Conservation (phyloP, 495 filamentous ascomycete species). For the Annulohypoxylon bovei region DNA sequence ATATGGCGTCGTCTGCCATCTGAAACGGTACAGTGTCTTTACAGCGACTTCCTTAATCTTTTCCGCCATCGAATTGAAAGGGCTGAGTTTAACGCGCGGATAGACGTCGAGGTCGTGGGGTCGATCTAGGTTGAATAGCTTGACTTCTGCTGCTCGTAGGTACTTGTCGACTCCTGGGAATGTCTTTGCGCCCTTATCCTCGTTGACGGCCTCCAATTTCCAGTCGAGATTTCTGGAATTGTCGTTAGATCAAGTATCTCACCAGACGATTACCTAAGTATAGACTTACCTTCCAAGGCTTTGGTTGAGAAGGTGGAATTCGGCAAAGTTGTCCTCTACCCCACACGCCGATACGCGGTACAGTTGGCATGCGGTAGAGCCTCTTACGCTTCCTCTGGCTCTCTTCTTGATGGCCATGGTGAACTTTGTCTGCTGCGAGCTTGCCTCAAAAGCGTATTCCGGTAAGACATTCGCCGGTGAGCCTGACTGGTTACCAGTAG, state of each 20-base stretch:
- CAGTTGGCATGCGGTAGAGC: not conserved
- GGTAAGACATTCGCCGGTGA: conserved; percentile 31
- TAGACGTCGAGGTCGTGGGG: conserved; percentile 38
- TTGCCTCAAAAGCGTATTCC: conserved; percentile 35
- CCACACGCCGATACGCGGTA: conserved; percentile 11
- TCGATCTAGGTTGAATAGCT: conserved; percentile 14
- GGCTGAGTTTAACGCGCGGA: conserved; percentile 19
- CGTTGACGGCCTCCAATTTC: conserved; percentile 50
- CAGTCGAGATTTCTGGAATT: conserved; percentile 50
- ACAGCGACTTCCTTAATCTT: conserved; percentile 53
- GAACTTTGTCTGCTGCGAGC: conserved; percentile 26
- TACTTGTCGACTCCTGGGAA: conserved; percentile 24
- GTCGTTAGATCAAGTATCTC: conserved; percentile 24
- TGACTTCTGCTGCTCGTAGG: conserved; percentile 20
- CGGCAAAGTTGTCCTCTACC: conserved; percentile 30
- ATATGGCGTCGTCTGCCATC: conserved; percentile 58
- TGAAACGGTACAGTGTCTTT: conserved; percentile 61
- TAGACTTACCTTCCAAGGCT: conserved; percentile 55
- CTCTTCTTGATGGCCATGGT: conserved; percentile 22
- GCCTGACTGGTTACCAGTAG: conserved; percentile 39
- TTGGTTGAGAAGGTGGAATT: conserved; percentile 47
- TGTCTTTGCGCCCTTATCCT: conserved; percentile 42
- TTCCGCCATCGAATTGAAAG: not conserved
- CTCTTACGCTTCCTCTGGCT: not conserved
- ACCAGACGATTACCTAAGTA: not conserved